Base-by-base conservation (phyloP, 306 rosid genomes). In the Castanea crenata region DNA sequence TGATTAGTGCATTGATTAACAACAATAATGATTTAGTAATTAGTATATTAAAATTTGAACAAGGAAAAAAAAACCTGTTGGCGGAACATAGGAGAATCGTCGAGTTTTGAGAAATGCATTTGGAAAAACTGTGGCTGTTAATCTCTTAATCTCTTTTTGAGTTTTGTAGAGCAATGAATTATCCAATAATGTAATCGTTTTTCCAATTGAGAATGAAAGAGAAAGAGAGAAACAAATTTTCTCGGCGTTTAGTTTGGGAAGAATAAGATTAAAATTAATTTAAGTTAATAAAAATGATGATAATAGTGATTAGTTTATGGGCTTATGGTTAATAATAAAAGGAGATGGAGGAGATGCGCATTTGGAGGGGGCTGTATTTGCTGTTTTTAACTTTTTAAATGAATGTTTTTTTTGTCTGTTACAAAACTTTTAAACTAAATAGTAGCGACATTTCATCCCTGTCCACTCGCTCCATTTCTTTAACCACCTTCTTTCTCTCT, bases 31-130 rank as follows among this genome's bases (percentile, higher is more conserved):
- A 49, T 49, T 41, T 41, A 41, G 1, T 41, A 8, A 8, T 41
- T 41, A 41, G 3, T 8, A 8, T 0, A 41, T 41, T 38, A 41
- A 41, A 41, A 41, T 41, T 41, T 41, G 46, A 41, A 41, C 46
- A 41, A 41, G 46, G 11, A 2, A 38, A 38, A 41, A 49, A 49
- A 55, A 85, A 83, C 91, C 89, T 88, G 91, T 41, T 88, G 91
- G 51, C 91, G 89, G 75, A 85, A 88, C 91, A 88, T 88, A 0
- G 91, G 91, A 51, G 91, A 78, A 78, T 88, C 91, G 16, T 88
- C 91, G 6, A 88, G 89, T 69, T 81, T 85, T 2, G 91, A 75
- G 81, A 85, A 88, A 73, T 79, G 87, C 91, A 88, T 88, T 75
- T 34, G 9, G 55, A 55, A 58, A 63, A 69, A 62, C 18, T 5